Evolutionary conservation across 257 asterid genomes (phyloP).

Genomic region (Nicotiana noctiflora): DNA sequence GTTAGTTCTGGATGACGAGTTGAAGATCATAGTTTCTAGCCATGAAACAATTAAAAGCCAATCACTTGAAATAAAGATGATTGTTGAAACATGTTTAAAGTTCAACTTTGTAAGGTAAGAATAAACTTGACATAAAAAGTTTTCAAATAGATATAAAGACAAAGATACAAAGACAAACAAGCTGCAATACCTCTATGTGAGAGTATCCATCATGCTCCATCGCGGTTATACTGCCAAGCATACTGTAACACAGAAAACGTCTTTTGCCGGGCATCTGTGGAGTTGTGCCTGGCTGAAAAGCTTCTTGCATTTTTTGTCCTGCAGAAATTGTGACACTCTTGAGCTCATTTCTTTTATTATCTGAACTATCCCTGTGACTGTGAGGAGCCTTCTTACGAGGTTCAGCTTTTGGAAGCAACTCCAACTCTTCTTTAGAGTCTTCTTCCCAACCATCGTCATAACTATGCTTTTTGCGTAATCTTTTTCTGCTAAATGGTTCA

Average conservation of each 20-base stretch:
- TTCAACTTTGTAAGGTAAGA: neutral
- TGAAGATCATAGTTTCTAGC: neutral
- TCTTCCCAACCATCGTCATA: slow-evolving; percentile 56
- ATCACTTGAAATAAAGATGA: neutral
- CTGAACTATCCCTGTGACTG: slow-evolving; percentile 32
- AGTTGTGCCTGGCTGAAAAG: slow-evolving; percentile 91
- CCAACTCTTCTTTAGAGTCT: slow-evolving; percentile 44
- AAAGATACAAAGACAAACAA: neutral
- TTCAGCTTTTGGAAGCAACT: slow-evolving; percentile 43
- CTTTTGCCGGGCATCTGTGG: slow-evolving; percentile 83
- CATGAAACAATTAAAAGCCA: neutral
- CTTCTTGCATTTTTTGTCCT: slow-evolving; percentile 65
- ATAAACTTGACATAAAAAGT: neutral
- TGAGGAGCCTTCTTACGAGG: slow-evolving; percentile 46
- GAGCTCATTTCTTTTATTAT: slow-evolving; percentile 33
- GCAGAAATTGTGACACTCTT: slow-evolving; percentile 30
- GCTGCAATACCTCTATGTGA: slow-evolving; percentile 72
- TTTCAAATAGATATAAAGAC: slow-evolving; percentile 4
- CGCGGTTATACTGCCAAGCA: slow-evolving; percentile 88
- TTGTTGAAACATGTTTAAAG: neutral
- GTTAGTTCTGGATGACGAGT: neutral
- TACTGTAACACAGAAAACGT: slow-evolving; percentile 81
- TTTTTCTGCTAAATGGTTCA: slow-evolving; percentile 61
- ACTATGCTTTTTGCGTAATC: slow-evolving; percentile 46
- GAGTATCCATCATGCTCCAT: slow-evolving; percentile 92